phyloP scores from a whole-genome alignment of 192 early-diverging fungal genomes.

The Podila epigama region DNA sequence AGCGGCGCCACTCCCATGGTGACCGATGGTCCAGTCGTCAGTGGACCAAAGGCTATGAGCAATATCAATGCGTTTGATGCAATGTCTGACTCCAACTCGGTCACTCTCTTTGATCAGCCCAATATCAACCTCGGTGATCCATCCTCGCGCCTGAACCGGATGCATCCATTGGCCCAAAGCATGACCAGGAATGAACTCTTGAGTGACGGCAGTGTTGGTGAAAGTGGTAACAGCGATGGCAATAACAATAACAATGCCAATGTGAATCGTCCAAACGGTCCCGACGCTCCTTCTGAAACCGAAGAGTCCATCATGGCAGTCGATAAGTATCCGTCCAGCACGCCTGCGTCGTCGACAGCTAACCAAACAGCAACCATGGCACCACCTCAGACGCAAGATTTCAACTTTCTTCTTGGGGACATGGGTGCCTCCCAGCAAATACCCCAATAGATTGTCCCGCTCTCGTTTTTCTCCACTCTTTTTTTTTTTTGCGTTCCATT shows the following conservation, averaged over 20 bases:
- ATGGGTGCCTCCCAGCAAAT: background rate
- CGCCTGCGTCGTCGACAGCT: background rate
- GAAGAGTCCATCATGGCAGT: too few relatives aligned
- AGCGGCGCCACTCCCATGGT: background rate
- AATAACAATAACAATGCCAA: too few relatives aligned
- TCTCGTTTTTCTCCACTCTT: too few relatives aligned
- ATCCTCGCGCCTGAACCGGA: background rate
- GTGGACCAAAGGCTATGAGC: background rate
- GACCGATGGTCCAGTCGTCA: background rate
- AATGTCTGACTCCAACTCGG: background rate
- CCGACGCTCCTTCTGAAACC: too few relatives aligned
- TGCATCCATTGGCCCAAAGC: slow-evolving; percentile 29
- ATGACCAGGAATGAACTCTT: slow-evolving; percentile 19
- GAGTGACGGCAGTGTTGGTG: too few relatives aligned
- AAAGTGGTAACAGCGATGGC: too few relatives aligned
- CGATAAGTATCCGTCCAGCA: background rate
- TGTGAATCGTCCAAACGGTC: too few relatives aligned
- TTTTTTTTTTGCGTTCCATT: too few relatives aligned
- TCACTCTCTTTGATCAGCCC: background rate
- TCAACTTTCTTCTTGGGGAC: slow-evolving; percentile 7
- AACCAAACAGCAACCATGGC: slow-evolving; percentile 1
- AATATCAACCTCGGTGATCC: background rate
- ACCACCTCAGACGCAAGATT: slow-evolving; percentile 5
- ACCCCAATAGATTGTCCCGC: background rate
- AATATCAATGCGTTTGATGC: slow-evolving; percentile 4